phyloP scores from a whole-genome alignment of 768 basidiomycete genomes.

The Coprinopsis strossmayeri region DNA sequence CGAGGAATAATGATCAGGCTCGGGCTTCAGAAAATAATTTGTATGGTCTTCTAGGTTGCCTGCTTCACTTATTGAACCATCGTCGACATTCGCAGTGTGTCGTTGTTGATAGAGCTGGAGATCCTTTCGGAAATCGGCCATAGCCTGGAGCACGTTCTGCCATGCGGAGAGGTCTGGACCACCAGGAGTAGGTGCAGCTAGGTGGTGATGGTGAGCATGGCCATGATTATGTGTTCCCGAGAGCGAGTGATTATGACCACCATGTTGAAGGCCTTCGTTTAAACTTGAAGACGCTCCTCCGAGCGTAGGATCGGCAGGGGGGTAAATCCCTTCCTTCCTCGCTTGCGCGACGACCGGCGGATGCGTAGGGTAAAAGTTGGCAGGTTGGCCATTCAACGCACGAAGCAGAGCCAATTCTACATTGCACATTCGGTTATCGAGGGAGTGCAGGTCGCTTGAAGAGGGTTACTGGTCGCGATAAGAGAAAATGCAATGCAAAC shows the following conservation, averaged over 20 bases:
- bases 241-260: too few relatives aligned
- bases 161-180: background rate
- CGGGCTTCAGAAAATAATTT: slow-evolving; percentile 4
- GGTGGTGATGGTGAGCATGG: slow-evolving; percentile 20
- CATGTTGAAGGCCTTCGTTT: too few relatives aligned
- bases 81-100: too few relatives aligned
- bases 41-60: too few relatives aligned
- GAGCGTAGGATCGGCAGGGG: background rate
- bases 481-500: slow-evolving; percentile 19
- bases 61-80: too few relatives aligned
- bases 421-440: slow-evolving; percentile 72
- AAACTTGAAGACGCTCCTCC: background rate
- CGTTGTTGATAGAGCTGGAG: too few relatives aligned
- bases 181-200: background rate
- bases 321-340: background rate
- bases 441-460: slow-evolving; percentile 68
- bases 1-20: background rate
- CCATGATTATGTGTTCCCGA: background rate
- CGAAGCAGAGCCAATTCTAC: slow-evolving; percentile 58
- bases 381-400: slow-evolving; percentile 33
- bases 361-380: slow-evolving; percentile 31
- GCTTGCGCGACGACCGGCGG: slow-evolving; percentile 16
- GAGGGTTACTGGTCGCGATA: background rate
- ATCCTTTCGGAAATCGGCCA: too few relatives aligned
- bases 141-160: background rate